A percentile compares a stretch with the other conserved stretches of the same genome.
Conservation (phyloP, 345 rosid genomes). For the Syzygium oleosum region DNA sequence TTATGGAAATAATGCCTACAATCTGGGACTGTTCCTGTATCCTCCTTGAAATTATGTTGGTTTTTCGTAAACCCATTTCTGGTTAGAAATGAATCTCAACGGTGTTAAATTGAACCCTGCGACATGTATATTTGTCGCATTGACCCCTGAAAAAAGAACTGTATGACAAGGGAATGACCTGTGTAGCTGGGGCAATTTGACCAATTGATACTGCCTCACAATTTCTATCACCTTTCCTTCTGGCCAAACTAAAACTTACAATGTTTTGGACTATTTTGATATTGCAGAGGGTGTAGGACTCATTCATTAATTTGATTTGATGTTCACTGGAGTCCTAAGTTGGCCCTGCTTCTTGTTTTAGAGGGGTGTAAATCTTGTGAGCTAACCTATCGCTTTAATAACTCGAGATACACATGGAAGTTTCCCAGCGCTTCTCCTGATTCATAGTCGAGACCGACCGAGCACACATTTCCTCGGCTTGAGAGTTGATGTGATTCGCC, state of each 20-base stretch:
- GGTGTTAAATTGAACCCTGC: neutral
- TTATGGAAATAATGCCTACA: neutral
- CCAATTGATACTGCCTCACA: neutral
- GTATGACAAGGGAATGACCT: neutral
- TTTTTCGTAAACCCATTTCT: neutral
- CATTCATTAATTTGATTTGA: neutral
- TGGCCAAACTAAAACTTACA: neutral
- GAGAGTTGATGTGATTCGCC: neutral
- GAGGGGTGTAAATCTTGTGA: neutral
- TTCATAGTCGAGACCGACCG: neutral
- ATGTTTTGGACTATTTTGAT: neutral
- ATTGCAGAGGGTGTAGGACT: neutral
- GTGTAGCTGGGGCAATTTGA: neutral
- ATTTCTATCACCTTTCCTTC: neutral
- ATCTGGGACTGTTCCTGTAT: neutral
- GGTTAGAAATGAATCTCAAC: neutral
- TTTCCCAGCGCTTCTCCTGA: neutral
- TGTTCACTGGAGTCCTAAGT: neutral
- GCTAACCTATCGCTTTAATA: neutral
- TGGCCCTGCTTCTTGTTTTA: neutral
- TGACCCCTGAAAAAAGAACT: neutral
- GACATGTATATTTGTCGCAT: neutral
- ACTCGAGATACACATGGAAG: neutral
- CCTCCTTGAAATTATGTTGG: neutral
- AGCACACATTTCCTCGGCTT: neutral